phyloP scores from a whole-genome alignment of 139 green algal species.

The Nannochloris sp. region DNA sequence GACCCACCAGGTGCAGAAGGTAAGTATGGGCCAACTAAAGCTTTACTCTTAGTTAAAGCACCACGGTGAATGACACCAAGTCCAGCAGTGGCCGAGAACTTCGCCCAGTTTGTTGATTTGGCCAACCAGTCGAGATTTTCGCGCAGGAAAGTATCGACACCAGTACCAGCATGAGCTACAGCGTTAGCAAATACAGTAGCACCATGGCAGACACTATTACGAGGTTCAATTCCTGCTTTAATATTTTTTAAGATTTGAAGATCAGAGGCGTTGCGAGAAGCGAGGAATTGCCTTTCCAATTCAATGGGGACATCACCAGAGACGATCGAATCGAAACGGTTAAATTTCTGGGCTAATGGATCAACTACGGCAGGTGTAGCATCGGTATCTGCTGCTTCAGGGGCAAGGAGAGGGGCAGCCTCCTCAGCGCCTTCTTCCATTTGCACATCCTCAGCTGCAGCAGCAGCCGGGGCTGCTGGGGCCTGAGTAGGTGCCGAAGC shows the following conservation, averaged over 20 bases:
- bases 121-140: constrained; percentile 96
- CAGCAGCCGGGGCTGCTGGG: constrained; percentile 7
- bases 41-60: constrained; percentile 65
- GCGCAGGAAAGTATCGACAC: constrained; percentile 91
- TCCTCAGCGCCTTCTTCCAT: constrained; percentile 28
- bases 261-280: constrained; percentile 72
- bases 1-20: constrained; percentile 53
- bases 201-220: constrained; percentile 75
- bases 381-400: constrained; percentile 5
- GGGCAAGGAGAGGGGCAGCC: constrained; percentile 1
- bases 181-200: constrained; percentile 93
- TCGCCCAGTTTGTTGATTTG: constrained; percentile 97
- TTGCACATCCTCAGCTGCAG: constrained; percentile 10
- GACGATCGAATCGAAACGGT: constrained; percentile 50
- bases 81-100: constrained; percentile 95
- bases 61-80: constrained; percentile 95
- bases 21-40: constrained; percentile 93
- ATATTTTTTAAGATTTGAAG: constrained; percentile 86
- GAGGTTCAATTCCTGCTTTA: constrained; percentile 72
- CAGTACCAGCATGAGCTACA: constrained; percentile 92
- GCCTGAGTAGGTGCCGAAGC: constrained; percentile 2
- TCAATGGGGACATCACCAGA: constrained; percentile 77
- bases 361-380: background rate
- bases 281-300: constrained; percentile 94
- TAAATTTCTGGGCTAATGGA: background rate